Evolutionary conservation across 345 rosid species (phyloP).

Genomic region (Citrus reticulata): DNA sequence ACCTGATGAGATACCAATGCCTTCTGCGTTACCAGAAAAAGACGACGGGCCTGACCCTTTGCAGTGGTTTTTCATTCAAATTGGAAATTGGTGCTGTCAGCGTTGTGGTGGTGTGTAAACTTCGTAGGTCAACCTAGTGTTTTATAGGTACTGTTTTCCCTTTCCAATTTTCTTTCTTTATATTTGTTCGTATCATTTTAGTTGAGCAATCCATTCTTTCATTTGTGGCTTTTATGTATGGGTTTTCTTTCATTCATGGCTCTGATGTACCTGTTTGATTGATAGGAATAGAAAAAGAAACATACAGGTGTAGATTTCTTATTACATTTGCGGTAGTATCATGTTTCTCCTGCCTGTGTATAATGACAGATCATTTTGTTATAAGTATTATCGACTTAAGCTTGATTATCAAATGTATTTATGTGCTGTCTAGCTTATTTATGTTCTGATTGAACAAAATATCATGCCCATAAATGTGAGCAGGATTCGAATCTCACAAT

Average conservation of each 20-base stretch:
- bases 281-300: background rate
- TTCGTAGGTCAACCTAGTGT: slow-evolving; percentile 13
- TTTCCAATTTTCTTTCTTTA: background rate
- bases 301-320: background rate
- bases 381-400: background rate
- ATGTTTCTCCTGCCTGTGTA: slow-evolving; percentile 3
- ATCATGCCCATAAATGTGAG: background rate
- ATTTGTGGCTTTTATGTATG: slow-evolving; percentile 14
- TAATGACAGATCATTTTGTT: background rate
- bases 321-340: background rate
- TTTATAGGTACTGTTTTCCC: slow-evolving; percentile 9
- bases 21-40: slow-evolving; percentile 32
- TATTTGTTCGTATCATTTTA: slow-evolving; percentile 1
- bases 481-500: background rate
- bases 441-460: background rate
- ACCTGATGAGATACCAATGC: slow-evolving; percentile 65
- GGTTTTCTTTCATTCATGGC: slow-evolving; percentile 34
- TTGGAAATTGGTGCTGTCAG: slow-evolving; percentile 66
- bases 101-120: slow-evolving; percentile 38
- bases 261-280: background rate
- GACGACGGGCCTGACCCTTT: slow-evolving; percentile 50
- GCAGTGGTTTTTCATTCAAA: slow-evolving; percentile 59
- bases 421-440: background rate
- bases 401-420: background rate
- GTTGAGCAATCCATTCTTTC: slow-evolving; percentile 39